Evolutionary conservation across 257 asterid species (phyloP), one percentile per base, ranked within the genome.

Genomic region (Capsicum chinense): DNA sequence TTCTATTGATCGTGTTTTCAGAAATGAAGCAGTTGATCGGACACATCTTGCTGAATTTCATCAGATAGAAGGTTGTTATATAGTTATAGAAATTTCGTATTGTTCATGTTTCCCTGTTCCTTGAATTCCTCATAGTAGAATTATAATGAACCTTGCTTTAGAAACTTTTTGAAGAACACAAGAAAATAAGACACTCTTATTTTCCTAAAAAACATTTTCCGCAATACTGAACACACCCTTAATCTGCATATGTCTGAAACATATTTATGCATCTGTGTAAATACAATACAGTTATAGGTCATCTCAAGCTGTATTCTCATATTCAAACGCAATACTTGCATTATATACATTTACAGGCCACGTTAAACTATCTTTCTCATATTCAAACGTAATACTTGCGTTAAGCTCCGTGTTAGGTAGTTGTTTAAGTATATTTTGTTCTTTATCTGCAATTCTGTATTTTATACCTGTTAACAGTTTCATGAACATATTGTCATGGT

Each of bases 11-110:
- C 99, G 98, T 58, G 99, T 97, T 82, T 97, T 97, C 84, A 90
- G 98, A 92, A 97, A 97, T 84, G 98, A 97, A 91, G 99, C 98
- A 42, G 99, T 95, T 62, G 99, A 97, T 87, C 90, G 97, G 79
- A 95, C 99, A 37, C 99, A 97, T 88, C 98, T 97, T 85, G 99
- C 99, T 60, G 99, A 97, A 88, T 97, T 97, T 92, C 98, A 97
- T 91, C 99, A 95, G 89, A 97, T 97, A 81, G 99, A 97, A 97
- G 99, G 98, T 95, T 88, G 44, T 67, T 52, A 19, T 13, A 76
- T 68, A 52, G 88, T 62, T 81, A 6, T 58, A 56, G 12, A 70
- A 39, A 84, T 70, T 83, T n/a, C 12, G 57, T 68, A 50, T 50
- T n/a, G 5, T 33, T 54, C 62, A 3, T 82, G 19, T 63, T 48